A percentile compares a stretch with the other conserved stretches of the same genome.
Evolutionary conservation across 805 yeast species (phyloP).

Genomic region (Kodamaea restingae): DNA sequence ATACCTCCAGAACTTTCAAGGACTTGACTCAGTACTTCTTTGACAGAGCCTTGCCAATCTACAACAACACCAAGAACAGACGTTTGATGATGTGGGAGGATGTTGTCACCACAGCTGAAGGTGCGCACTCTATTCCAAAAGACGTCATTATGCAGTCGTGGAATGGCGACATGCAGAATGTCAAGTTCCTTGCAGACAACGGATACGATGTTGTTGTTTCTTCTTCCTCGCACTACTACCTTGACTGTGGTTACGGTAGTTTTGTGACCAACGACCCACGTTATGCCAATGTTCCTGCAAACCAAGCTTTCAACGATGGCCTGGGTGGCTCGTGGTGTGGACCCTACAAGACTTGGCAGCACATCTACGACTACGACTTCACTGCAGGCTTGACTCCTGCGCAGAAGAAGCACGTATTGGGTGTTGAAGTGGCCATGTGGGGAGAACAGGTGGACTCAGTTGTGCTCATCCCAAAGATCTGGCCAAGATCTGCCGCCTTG

Average conservation of each 20-base stretch:
- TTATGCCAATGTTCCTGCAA: constrained; percentile 21
- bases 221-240: constrained; percentile 27
- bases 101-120: constrained; percentile 17
- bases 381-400: constrained; percentile 25
- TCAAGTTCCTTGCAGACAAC: constrained; percentile 25
- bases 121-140: constrained; percentile 26
- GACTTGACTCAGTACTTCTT: constrained; percentile 35
- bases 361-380: constrained; percentile 36
- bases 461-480: constrained; percentile 27
- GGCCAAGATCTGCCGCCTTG: constrained; percentile 42
- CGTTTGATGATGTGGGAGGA: constrained; percentile 43
- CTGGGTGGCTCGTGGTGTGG: constrained; percentile 39
- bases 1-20: constrained; percentile 19
- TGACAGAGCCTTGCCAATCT: constrained; percentile 32
- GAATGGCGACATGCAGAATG: constrained; percentile 18
- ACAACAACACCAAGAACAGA: constrained; percentile 17
- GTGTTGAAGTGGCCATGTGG: constrained; percentile 41
- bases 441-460: constrained; percentile 34
- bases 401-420: constrained; percentile 29
- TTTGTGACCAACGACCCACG: constrained; percentile 34
- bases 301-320: constrained; percentile 25
- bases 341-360: constrained; percentile 43
- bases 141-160: constrained; percentile 35
- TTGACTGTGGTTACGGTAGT: constrained; percentile 41
- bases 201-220: constrained; percentile 41